These are phyloP conservation scores for Fusarium subtropicale DNA, from an alignment of 2,329 filamentous ascomycete genomes.

Conservation along the genomic window DNA sequence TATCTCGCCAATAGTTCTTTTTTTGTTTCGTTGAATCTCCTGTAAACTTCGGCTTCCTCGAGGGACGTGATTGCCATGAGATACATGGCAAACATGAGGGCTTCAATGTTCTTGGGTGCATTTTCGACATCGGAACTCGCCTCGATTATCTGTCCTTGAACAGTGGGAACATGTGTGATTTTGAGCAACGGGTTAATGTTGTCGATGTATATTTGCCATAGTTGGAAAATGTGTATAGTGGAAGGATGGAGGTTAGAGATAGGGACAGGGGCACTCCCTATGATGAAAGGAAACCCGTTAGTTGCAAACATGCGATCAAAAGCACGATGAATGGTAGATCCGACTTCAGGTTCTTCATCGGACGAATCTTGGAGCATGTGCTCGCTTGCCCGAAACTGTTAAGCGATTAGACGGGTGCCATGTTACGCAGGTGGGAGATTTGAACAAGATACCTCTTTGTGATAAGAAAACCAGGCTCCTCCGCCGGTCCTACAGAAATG, in stretches of 20 bases:
- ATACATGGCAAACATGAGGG: constrained; percentile 76
- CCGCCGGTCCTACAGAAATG: constrained; percentile 30
- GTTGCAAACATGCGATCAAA: constrained; percentile 70
- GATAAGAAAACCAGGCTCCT: constrained; percentile 61
- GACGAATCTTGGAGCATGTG: constrained; percentile 64
- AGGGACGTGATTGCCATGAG: constrained; percentile 69
- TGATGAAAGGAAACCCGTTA: constrained; percentile 68
- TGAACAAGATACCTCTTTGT: constrained; percentile 60
- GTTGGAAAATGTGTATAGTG: constrained; percentile 69
- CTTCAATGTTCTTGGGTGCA: constrained; percentile 69
- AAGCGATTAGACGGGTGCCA: constrained; percentile 18
- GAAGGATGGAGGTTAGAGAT: constrained; percentile 64
- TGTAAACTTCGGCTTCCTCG: constrained; percentile 65
- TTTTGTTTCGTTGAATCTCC: constrained; percentile 66
- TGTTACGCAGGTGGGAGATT: background rate
- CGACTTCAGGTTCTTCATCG: constrained; percentile 67
- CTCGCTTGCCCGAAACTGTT: constrained; percentile 63
- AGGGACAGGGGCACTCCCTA: constrained; percentile 58
- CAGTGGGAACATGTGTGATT: constrained; percentile 73
- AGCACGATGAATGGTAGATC: constrained; percentile 66
- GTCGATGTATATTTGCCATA: constrained; percentile 77
- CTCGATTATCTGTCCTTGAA: constrained; percentile 73
- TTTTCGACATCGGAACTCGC: constrained; percentile 67
- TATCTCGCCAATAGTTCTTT: constrained; percentile 63
- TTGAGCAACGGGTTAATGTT: constrained; percentile 78